Evolutionary conservation across 176 grass and related monocot species (phyloP), one percentile per base, ranked within the genome.

Genomic region (Alloteropsis semialata): DNA sequence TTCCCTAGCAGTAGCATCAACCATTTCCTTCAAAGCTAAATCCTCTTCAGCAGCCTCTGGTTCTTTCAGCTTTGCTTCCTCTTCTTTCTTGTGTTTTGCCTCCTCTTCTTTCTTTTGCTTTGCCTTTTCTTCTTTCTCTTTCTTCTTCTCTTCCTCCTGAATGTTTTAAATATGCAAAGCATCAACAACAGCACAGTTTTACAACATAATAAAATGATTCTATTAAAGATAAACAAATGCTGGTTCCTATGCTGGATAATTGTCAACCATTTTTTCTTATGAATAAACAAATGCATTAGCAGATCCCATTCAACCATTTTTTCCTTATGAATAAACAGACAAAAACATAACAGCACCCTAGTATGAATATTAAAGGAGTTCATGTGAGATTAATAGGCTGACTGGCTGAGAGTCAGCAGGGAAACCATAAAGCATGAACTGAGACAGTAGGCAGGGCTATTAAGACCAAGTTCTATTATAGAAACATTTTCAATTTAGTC

Each of bases 21-120:
- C 89, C 96, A 98, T 98, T 88, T 98, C 96, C 77, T 95, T 98
- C 85, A 98, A 89, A 71, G 96, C 96, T 62, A 95, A 75, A 89
- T 98, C 96, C 82, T 98, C 90, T 75, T 86, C 81, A 51, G 73
- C 87, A 57, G 79, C 9, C 13, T 84, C 75, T 38, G 24, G 75
- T 80, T 92, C 88, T 77, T 91, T 90, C 66, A 91, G 84, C 71
- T 84, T 87, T 62, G 49, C 79, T 74, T 60, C 78, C 27, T 83
- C 88, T 74, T 90, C 84, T 72, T 78, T 82, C 73, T 90, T 44
- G 60, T 86, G 84, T 34, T 90, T 90, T 66, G 74, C 74, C 5
- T 86, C 86, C 65, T 90, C 84, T 82, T 98, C 92, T 91, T 93
- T 94, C 76, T 86, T 84, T 88, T 93, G 83, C 65, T 62, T 95